These are phyloP conservation scores for Cryptococcus depauperatus DNA, from an alignment of 1,284 basidiomycete species.

Conservation along the genomic window DNA sequence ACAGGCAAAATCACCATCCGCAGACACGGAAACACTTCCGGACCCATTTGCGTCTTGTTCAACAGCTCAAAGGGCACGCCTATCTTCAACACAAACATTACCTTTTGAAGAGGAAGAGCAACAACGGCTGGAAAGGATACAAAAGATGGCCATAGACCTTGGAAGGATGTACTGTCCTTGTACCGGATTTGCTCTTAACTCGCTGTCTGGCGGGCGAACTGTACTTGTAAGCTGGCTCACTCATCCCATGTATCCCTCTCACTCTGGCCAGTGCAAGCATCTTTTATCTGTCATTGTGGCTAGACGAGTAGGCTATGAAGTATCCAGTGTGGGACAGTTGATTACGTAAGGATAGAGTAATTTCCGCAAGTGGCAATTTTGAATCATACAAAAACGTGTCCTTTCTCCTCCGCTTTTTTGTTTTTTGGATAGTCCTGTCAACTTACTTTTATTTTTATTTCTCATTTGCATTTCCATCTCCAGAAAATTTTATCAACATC, in stretches of 20 bases:
- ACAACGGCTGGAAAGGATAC: slow-evolving; percentile 4
- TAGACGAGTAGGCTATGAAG: slow-evolving; percentile 19
- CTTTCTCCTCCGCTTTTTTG: too few relatives aligned
- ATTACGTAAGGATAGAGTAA: background rate
- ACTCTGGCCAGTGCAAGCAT: slow-evolving; percentile 44
- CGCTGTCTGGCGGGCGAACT: slow-evolving; percentile 25
- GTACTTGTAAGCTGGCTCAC: slow-evolving; percentile 28
- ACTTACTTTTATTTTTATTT: background rate
- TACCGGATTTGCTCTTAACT: slow-evolving; percentile 36
- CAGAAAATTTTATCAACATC: too few relatives aligned
- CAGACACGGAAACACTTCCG: too few relatives aligned
- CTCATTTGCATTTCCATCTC: background rate
- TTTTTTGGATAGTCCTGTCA: too few relatives aligned
- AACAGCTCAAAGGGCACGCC: too few relatives aligned
- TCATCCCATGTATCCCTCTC: too few relatives aligned
- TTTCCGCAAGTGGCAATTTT: too few relatives aligned
- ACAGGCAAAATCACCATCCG: too few relatives aligned
- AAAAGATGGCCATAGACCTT: slow-evolving; percentile 7
- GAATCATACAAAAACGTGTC: too few relatives aligned
- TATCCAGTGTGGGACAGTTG: slow-evolving; percentile 4
- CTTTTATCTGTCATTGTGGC: slow-evolving; percentile 34
- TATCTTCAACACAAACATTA: too few relatives aligned
- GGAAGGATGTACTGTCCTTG: slow-evolving; percentile 37
- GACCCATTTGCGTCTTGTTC: too few relatives aligned
- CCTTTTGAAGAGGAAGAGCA: too few relatives aligned